Percentiles rank a stretch among this genome's conserved stretches.
phyloP scores from a whole-genome alignment of 2,329 filamentous ascomycete genomes.

The Sporothrix mexicana region DNA sequence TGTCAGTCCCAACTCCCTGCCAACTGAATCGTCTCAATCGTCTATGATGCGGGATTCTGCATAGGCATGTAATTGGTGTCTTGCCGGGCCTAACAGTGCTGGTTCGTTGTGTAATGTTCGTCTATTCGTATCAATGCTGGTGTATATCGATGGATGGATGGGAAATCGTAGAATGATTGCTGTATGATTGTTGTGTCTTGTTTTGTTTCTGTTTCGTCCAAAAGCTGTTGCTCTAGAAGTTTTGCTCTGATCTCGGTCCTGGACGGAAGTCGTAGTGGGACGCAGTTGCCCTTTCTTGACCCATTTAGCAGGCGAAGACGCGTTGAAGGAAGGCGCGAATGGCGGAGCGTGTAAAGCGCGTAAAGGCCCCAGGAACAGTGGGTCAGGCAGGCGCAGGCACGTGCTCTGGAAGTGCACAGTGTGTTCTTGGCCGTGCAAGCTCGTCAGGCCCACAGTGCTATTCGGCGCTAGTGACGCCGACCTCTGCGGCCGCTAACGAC shows the following conservation, averaged over 20 bases:
- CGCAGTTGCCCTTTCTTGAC: slow-evolving; percentile 31
- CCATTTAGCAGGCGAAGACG: slow-evolving; percentile 31
- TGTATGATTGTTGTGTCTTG: background rate
- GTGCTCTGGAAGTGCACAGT: slow-evolving; percentile 27
- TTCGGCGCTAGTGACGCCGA: slow-evolving; percentile 26
- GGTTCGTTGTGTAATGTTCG: background rate
- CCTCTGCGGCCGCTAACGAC: slow-evolving; percentile 30
- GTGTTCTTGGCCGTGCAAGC: background rate
- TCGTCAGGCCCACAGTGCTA: slow-evolving; percentile 1
- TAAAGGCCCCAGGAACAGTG: slow-evolving; percentile 21
- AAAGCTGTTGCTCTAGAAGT: slow-evolving; percentile 19
- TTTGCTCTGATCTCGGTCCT: background rate
- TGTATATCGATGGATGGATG: background rate
- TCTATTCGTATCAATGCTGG: slow-evolving; percentile 10
- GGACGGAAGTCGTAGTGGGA: slow-evolving; percentile 9
- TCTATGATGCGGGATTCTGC: slow-evolving; percentile 9
- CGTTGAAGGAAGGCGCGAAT: slow-evolving; percentile 33
- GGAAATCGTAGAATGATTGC: background rate
- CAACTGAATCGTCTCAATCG: slow-evolving; percentile 5
- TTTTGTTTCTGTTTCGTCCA: background rate
- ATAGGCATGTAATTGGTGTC: background rate
- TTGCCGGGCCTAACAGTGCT: background rate
- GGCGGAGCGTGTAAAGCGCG: slow-evolving; percentile 33
- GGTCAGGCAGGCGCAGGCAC: slow-evolving; percentile 29
- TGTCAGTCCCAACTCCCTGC: slow-evolving; percentile 1